phyloP scores from a whole-genome alignment of 352 stramenopile species.

The Pythium chondricola region DNA sequence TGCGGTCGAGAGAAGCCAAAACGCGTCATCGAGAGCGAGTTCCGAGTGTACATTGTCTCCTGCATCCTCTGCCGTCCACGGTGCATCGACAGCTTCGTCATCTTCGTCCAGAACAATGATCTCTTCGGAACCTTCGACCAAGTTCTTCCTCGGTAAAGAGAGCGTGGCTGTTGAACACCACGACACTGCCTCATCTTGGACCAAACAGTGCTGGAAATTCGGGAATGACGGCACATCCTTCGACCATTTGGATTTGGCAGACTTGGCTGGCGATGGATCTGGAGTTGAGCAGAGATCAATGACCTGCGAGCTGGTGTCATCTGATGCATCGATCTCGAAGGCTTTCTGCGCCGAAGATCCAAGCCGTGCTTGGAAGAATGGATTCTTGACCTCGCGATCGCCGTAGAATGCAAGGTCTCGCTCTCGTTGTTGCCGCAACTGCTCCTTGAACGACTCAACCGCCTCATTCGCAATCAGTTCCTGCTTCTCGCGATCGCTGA shows the following conservation, averaged over 20 bases:
- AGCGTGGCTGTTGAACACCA: neutral
- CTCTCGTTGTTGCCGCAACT: constrained; percentile 56
- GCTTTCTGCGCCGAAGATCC: constrained; percentile 8
- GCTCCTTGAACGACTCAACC: constrained; percentile 49
- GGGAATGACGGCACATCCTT: constrained; percentile 37
- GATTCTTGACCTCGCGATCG: constrained; percentile 39
- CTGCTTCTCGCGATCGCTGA: constrained; percentile 58
- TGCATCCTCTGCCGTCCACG: too few species aligned
- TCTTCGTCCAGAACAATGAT: constrained; percentile 33
- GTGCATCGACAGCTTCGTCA: too few species aligned
- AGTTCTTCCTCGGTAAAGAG: neutral
- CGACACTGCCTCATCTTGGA: too few species aligned
- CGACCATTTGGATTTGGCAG: constrained; percentile 29
- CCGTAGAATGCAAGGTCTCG: constrained; percentile 67
- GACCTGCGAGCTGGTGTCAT: too few species aligned
- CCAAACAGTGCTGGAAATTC: constrained; percentile 33
- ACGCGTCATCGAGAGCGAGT: constrained; percentile 40
- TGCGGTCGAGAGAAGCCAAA: constrained; percentile 44
- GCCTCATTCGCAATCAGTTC: constrained; percentile 68
- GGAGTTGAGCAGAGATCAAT: constrained; percentile 27
- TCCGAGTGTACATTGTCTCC: constrained; percentile 23
- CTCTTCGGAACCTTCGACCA: neutral
- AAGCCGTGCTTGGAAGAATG: constrained; percentile 53
- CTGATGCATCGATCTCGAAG: constrained; percentile 17
- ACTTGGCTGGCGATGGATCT: constrained; percentile 6